Percentiles rank a stretch among this genome's conserved stretches.
phyloP scores from a whole-genome alignment of 2,329 filamentous ascomycete genomes.

The Fusarium agapanthi region DNA sequence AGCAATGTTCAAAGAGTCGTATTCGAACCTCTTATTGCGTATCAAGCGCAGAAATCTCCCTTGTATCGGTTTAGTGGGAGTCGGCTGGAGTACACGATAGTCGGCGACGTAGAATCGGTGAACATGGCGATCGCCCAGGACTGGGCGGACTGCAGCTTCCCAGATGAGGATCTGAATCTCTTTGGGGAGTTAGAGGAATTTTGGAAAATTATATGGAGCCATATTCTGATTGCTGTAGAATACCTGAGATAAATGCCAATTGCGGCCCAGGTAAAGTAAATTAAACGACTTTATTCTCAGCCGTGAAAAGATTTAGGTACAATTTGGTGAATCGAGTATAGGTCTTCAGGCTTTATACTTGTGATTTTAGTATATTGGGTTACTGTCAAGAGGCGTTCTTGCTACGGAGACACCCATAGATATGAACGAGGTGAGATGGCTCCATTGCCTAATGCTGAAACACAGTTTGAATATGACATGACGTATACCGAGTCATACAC shows the following conservation, averaged over 20 bases:
- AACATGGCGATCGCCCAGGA: conserved; percentile 1
- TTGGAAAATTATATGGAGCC: not conserved
- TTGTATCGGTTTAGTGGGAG: not conserved
- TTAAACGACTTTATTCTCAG: no score
- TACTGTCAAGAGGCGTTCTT: fast-evolving
- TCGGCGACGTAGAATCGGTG: conserved; percentile 19
- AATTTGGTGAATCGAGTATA: no score
- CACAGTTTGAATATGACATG: not conserved
- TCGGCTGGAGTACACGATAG: not conserved
- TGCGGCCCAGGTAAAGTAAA: no score
- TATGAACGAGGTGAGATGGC: not conserved
- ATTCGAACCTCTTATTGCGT: not conserved
- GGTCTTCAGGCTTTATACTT: not conserved
- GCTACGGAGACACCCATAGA: not conserved
- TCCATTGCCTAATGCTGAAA: not conserved
- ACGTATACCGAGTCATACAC: not conserved
- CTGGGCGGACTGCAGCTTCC: conserved; percentile 16
- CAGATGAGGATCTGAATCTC: conserved; percentile 21
- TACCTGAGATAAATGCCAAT: not conserved
- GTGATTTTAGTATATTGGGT: not conserved
- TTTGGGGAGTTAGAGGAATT: not conserved
- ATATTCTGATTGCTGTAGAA: not conserved
- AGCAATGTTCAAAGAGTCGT: not conserved
- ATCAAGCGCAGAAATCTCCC: not conserved
- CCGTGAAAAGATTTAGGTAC: not conserved